A percentile compares a stretch with the other conserved stretches of the same genome.
Evolutionary conservation across 108 stramenopile species (phyloP).

Genomic region (Fragilariopsis cylindrus): DNA sequence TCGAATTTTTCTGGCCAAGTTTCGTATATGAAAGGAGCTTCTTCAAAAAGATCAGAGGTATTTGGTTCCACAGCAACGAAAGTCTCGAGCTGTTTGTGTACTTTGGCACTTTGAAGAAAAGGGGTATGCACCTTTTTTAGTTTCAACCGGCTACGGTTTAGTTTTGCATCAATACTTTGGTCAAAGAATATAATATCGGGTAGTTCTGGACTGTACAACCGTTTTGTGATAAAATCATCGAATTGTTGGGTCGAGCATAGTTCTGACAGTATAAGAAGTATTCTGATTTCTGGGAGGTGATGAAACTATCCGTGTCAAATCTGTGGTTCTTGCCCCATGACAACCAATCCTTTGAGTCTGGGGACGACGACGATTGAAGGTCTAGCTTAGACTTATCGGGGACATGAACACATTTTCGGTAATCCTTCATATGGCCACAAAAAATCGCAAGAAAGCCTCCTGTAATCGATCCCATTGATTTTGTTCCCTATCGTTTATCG

Average conservation of each 20-base stretch:
- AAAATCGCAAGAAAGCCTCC: constrained; percentile 89
- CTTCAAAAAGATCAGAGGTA: constrained; percentile 21
- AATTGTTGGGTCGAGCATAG: constrained; percentile 83
- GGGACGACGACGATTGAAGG: neutral
- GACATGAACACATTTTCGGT: constrained; percentile 63
- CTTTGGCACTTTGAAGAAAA: constrained; percentile 74
- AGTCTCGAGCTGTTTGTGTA: constrained; percentile 73
- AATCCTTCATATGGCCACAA: constrained; percentile 84
- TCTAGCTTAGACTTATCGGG: constrained; percentile 24
- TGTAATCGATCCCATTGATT: constrained; percentile 86
- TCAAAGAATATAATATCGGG: constrained; percentile 90
- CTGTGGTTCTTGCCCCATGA: constrained; percentile 36
- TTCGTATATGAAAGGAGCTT: constrained; percentile 59
- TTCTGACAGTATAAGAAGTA: constrained; percentile 69
- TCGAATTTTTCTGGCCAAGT: constrained; percentile 80
- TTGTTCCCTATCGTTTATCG: constrained; percentile 41
- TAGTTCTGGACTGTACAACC: constrained; percentile 78
- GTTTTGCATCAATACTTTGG: constrained; percentile 85
- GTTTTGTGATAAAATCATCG: constrained; percentile 84
- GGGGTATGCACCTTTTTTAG: constrained; percentile 79
- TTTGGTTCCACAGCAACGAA: constrained; percentile 74
- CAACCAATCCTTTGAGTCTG: constrained; percentile 20
- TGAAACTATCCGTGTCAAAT: constrained; percentile 60
- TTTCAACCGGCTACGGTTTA: constrained; percentile 71
- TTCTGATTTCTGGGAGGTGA: constrained; percentile 62